Evolutionary conservation across 1,284 basidiomycete genomes (phyloP), one percentile per base, ranked within the genome.

Genomic region (Boletus smithii): DNA sequence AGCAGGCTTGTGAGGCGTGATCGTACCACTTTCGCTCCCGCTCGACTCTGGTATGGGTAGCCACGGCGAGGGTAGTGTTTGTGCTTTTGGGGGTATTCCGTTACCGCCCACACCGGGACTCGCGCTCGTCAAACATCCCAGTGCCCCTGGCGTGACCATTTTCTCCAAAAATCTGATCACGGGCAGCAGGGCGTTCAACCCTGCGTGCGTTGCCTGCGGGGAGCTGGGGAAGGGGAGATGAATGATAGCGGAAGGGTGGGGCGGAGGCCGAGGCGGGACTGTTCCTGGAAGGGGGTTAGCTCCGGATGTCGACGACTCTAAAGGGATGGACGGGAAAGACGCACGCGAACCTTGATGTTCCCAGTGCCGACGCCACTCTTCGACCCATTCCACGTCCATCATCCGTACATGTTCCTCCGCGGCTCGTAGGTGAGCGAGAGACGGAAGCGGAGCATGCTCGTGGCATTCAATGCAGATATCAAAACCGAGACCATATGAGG

Each of bases 401-500:
- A 71, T 75, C 47, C 64, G 71, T n/a, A 87, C 61, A 62, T 84
- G 85, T 52, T 84, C 83, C 62, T 90, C 86, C 3, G 82, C 85
- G 4, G 80, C 81, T 39, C 81, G 75, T 18, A 89, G 65, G 54
- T 85, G 79, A 17, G 77, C 71, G 0, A 73, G 49, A 10, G 74
- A 75, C 3, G 87, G 85, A 66, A 88, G 83, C 11, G 80, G 76
- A 8, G 85, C 85, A 33, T 79, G 70, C 54, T 94, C 90, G 59
- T 89, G 85, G 61, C 88, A 91, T 65, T 93, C 90, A 52, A 95
- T 80, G 66, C 90, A 93, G 32, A 95, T 78, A 56, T 91, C 83
- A 59, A 83, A 93, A 31, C 85, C 84, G 44, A 74, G 69, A 20
- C 80, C 81, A 22, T 70, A 60, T 31, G 65, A 65, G 0, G 88